Percentiles rank a stretch among this genome's conserved stretches.
Conservation (phyloP, 2,329 filamentous ascomycete genomes). For the Aureobasidium zeae region DNA sequence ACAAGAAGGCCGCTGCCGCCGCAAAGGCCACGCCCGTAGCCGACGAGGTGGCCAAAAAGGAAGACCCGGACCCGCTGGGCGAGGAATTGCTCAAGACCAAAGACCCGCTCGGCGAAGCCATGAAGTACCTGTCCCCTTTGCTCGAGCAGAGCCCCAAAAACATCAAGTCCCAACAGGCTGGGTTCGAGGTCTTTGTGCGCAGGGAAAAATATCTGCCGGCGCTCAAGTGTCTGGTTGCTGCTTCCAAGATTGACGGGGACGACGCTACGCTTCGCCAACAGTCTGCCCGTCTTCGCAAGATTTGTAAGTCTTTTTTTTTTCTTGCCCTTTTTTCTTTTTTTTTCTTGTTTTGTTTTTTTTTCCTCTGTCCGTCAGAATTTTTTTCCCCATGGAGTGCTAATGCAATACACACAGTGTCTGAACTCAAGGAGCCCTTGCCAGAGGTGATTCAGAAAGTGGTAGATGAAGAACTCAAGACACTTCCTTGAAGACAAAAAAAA, state of each 20-base stretch:
- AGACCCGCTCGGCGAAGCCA: slow-evolving; percentile 74
- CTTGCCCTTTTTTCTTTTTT: too few species aligned
- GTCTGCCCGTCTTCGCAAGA: slow-evolving; percentile 57
- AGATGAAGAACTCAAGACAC: slow-evolving; percentile 41
- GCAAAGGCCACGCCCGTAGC: slow-evolving; percentile 51
- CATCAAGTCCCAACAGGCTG: slow-evolving; percentile 71
- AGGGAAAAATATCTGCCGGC: slow-evolving; percentile 82
- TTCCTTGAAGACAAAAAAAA: slow-evolving; percentile 26
- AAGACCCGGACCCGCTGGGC: slow-evolving; percentile 81
- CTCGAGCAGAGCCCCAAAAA: slow-evolving; percentile 74
- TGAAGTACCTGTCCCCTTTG: slow-evolving; percentile 75
- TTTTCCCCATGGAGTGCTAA: slow-evolving; percentile 11
- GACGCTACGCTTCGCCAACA: slow-evolving; percentile 70
- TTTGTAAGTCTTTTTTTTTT: slow-evolving; percentile 27
- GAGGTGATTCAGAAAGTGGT: slow-evolving; percentile 60
- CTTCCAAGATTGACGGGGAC: slow-evolving; percentile 57
- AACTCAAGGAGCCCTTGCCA: slow-evolving; percentile 50
- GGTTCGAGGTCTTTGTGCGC: slow-evolving; percentile 83
- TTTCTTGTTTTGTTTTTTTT: too few species aligned
- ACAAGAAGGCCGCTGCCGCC: slow-evolving; percentile 49
- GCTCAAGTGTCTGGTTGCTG: slow-evolving; percentile 71
- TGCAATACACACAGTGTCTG: slow-evolving; percentile 23
- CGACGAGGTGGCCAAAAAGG: slow-evolving; percentile 62
- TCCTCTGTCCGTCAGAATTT: too few species aligned
- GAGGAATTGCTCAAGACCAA: slow-evolving; percentile 69